A percentile compares a stretch with the other conserved stretches of the same genome.
Conservation (phyloP, 306 rosid genomes). For the Cucurbita pepo region DNA sequence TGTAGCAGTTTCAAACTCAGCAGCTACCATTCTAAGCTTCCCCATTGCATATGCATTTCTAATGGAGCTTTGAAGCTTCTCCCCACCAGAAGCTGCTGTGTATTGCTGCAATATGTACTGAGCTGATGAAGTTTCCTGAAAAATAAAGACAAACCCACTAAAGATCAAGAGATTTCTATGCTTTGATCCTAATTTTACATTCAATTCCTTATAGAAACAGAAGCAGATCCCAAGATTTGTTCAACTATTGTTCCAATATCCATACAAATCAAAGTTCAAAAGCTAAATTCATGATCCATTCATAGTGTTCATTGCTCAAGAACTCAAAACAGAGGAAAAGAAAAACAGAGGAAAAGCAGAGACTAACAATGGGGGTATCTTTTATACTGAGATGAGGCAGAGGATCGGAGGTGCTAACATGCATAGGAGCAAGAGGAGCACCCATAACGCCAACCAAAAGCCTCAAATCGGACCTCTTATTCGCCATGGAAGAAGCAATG, state of each 20-base stretch:
- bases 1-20: conserved; percentile 87
- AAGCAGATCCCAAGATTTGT: background rate
- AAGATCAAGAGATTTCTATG: background rate
- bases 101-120: conserved; percentile 98
- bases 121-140: conserved; percentile 94
- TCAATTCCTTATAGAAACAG: background rate
- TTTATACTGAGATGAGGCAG: conserved; percentile 85
- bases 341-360: background rate
- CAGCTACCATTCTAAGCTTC: conserved; percentile 84
- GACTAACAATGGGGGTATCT: conserved; percentile 81
- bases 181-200: background rate
- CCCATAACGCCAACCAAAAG: conserved; percentile 90
- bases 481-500: conserved; percentile 22
- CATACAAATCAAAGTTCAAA: background rate
- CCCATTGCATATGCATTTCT: conserved; percentile 95
- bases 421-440: conserved; percentile 83
- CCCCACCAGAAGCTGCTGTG: conserved; percentile 91
- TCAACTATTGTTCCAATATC: background rate
- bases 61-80: conserved; percentile 67
- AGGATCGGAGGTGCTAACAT: conserved; percentile 66
- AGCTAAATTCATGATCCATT: background rate
- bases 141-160: background rate
- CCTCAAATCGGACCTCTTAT: conserved; percentile 82
- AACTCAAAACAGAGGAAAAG: background rate
- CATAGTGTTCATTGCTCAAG: background rate